Conservation (phyloP, 2,329 filamentous ascomycete genomes). For the Fusarium circinatum region DNA sequence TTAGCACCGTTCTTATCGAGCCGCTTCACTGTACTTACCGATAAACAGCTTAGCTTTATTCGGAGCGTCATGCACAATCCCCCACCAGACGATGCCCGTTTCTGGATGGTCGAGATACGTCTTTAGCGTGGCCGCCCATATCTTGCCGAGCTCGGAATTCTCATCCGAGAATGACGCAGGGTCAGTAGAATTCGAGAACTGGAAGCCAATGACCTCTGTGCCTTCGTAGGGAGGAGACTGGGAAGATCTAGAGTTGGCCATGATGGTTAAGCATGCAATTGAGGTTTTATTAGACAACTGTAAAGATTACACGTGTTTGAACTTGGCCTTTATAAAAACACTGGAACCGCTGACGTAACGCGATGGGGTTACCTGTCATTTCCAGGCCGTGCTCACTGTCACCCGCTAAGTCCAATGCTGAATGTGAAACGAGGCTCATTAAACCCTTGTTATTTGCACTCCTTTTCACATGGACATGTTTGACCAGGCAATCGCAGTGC, state of each 20-base stretch:
- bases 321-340: neutral
- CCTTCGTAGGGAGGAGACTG: neutral
- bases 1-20: neutral
- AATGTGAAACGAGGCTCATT: neutral
- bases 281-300: neutral
- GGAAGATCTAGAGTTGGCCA: neutral
- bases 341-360: neutral
- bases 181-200: neutral
- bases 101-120: constrained; percentile 12
- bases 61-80: neutral
- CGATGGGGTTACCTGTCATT: neutral
- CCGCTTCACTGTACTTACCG: neutral
- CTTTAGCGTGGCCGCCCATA: constrained; percentile 16
- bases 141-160: neutral
- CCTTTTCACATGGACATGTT: neutral
- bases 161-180: neutral
- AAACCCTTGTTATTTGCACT: neutral
- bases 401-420: neutral
- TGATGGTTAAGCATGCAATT: neutral
- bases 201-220: neutral
- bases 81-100: constrained; percentile 21
- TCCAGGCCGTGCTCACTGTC: neutral
- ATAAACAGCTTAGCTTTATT: constrained; percentile 9
- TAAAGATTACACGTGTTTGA: neutral
- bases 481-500: neutral